phyloP scores from a whole-genome alignment of 116 monocot species.

The Zostera marina region DNA sequence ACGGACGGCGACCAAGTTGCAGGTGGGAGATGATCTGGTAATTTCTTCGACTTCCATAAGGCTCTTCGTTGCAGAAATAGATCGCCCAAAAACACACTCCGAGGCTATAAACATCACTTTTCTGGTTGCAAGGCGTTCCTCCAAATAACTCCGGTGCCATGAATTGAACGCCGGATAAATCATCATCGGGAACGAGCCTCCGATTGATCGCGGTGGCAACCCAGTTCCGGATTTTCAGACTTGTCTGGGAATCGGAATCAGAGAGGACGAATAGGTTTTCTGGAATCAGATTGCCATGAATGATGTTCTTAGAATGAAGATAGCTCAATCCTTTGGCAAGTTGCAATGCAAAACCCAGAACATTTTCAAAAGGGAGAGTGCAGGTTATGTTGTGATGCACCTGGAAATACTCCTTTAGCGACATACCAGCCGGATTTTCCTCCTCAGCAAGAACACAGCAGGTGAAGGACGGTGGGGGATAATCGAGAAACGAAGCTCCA shows the following conservation, averaged over 20 bases:
- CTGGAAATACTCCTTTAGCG: conserved; percentile 72
- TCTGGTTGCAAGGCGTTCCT: conserved; percentile 60
- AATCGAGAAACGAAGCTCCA: too few species aligned
- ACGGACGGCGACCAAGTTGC: conserved; percentile 66
- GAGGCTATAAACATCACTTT: conserved; percentile 82
- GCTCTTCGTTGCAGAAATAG: conserved; percentile 78
- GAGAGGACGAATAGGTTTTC: conserved; percentile 80
- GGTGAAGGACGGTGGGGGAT: too few species aligned
- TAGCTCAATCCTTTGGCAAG: conserved; percentile 75
- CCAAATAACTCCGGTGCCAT: conserved; percentile 84
- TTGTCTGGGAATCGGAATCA: conserved; percentile 25
- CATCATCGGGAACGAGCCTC: conserved; percentile 69
- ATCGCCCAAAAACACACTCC: conserved; percentile 84
- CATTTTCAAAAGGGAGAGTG: conserved; percentile 50
- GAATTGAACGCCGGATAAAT: conserved; percentile 74
- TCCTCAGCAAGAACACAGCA: conserved; percentile 44
- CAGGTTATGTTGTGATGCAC: conserved; percentile 59
- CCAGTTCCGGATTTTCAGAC: conserved; percentile 71
- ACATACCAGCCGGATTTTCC: too few species aligned
- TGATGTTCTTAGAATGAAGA: conserved; percentile 74
- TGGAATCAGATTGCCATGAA: conserved; percentile 72
- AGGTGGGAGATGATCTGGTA: conserved; percentile 35
- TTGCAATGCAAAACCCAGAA: conserved; percentile 77
- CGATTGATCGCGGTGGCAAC: conserved; percentile 78
- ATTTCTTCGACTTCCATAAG: conserved; percentile 39